These are phyloP conservation scores for Cladosporium sp. DNA, from an alignment of 2,329 filamentous ascomycete species.

Conservation along the genomic window DNA sequence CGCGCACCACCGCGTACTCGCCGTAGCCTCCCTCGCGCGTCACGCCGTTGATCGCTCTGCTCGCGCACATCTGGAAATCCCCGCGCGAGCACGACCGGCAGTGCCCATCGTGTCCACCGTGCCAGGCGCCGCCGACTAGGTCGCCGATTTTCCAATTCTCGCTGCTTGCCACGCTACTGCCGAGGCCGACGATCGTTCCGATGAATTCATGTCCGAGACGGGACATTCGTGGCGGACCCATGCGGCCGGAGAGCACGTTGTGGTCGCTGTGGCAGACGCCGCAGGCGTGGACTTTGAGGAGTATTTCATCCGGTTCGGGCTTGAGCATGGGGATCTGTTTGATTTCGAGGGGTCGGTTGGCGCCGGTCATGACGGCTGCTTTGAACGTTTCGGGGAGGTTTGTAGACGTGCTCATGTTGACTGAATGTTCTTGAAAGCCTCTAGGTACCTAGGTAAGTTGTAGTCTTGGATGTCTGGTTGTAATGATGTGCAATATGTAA, in stretches of 20 bases:
- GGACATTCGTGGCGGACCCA: constrained; percentile 43
- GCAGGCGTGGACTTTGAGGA: constrained; percentile 67
- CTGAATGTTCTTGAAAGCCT: too few relatives aligned
- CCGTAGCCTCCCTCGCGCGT: constrained; percentile 59
- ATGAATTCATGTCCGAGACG: constrained; percentile 63
- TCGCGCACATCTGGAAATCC: constrained; percentile 64
- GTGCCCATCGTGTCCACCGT: constrained; percentile 58
- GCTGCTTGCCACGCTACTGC: constrained; percentile 52
- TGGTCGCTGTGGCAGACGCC: constrained; percentile 66
- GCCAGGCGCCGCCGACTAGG: constrained; percentile 63
- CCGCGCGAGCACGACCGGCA: constrained; percentile 62
- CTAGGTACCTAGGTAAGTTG: too few relatives aligned
- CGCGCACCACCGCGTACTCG: constrained; percentile 57
- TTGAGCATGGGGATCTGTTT: constrained; percentile 55
- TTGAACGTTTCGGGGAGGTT: constrained; percentile 59
- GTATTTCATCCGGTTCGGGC: constrained; percentile 55
- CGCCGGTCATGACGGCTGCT: constrained; percentile 56
- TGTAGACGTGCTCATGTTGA: not conserved
- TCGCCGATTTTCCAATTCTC: constrained; percentile 59
- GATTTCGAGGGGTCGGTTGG: constrained; percentile 50
- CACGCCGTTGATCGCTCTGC: constrained; percentile 60
- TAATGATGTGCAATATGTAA: not conserved
- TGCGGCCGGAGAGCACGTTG: constrained; percentile 42
- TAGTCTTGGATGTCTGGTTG: too few relatives aligned
- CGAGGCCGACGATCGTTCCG: constrained; percentile 52